Percentiles rank a stretch among this genome's conserved stretches.
Evolutionary conservation across 1,284 basidiomycete species (phyloP).

Genomic region (Pseudozyma tsukubaensis): DNA sequence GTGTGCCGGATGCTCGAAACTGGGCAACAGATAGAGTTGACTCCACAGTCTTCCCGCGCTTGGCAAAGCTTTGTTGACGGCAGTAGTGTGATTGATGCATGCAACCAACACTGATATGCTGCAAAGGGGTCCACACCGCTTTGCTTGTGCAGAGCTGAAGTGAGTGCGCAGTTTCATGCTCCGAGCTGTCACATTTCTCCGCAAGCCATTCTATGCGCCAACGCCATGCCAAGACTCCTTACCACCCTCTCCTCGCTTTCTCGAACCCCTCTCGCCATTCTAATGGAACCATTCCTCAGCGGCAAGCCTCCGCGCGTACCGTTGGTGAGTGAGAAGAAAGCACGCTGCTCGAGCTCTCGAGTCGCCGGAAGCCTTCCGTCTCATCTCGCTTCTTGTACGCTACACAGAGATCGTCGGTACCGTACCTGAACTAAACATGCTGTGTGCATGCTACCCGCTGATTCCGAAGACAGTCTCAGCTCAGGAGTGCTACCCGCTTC

Average conservation of each 20-base stretch:
- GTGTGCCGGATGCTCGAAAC: no score
- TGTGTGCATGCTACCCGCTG: no score
- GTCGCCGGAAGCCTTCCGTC: slow-evolving; percentile 8
- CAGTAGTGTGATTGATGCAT: slow-evolving; percentile 4
- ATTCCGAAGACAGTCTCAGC: no score
- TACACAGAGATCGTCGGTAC: slow-evolving; percentile 1
- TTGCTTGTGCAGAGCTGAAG: neutral
- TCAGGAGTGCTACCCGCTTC: no score
- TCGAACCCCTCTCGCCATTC: neutral
- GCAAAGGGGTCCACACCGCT: slow-evolving; percentile 16
- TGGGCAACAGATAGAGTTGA: slow-evolving; percentile 2
- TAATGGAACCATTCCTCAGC: slow-evolving; percentile 9
- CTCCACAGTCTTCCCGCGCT: neutral
- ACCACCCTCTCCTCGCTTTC: slow-evolving; percentile 1
- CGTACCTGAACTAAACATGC: neutral
- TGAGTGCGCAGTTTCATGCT: slow-evolving; percentile 24
- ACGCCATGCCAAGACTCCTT: slow-evolving; percentile 11
- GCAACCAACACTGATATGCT: slow-evolving; percentile 29
- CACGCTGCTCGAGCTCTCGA: neutral
- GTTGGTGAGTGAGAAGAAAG: neutral
- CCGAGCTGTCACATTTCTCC: slow-evolving; percentile 28
- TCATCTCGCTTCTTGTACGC: slow-evolving; percentile 2
- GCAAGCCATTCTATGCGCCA: neutral
- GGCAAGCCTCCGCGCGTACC: neutral
- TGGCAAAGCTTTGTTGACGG: neutral